Evolutionary conservation across 768 basidiomycete species (phyloP), one percentile per base, ranked within the genome.

Genomic region (Hericium alpestre): DNA sequence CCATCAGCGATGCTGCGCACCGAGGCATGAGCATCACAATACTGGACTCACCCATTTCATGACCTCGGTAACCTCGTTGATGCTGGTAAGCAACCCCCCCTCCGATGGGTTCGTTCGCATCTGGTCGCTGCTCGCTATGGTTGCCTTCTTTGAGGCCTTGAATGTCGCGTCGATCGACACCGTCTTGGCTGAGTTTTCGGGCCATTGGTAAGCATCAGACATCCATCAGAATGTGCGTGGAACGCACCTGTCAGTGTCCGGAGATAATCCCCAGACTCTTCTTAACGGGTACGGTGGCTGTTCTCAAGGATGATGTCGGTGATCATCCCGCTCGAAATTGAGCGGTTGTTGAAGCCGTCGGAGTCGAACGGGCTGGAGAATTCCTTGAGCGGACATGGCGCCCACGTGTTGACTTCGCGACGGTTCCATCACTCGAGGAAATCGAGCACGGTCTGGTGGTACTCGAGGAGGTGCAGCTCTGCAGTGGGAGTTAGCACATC

Each of bases 381-480:
- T 53, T 43, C 38, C 39, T 39, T 25, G 23, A 37, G 47, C 18
- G 15, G 41, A 15, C 13, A 15, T 38, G 2, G 18, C 6, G 18
- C 25, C 32, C 23, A 38, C 53, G 11, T 15, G 13, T 43, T 43
- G 20, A 22, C 54, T 20, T 47, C 18, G 25, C 20, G 47, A 23
- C 59, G 20, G 10, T 18, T 23, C 46, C 46, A 60, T 32, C 22
- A 16, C 22, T 60, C 38, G 15, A 67, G 58, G 52, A 63, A 67
- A 10, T 63, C 62, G 0, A 65, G 55, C 23, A 53, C 43, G 16
- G 53, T 32, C 38, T 63, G 51, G n/a, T 60, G 39, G 41, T 65
- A 62, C 47, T 63, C 59, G 12, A 63, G 55, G 10, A 66, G 57
- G 52, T 67, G 64, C 1, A 67, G 60, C 41, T 67, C 66, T 63